Evolutionary conservation across 306 rosid genomes (phyloP).

Genomic region (Rosa chinensis): DNA sequence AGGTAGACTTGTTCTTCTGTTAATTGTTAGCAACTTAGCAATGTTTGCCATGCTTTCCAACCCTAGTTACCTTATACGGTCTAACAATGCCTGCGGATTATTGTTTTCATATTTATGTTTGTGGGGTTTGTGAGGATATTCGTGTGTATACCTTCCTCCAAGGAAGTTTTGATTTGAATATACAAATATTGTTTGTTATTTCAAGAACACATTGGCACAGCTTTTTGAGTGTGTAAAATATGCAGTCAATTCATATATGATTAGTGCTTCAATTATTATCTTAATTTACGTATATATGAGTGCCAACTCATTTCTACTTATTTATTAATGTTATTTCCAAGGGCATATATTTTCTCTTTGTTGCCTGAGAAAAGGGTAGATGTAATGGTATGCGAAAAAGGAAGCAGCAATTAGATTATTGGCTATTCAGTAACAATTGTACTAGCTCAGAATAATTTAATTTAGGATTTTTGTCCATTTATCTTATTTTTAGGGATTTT

Average conservation of each 20-base stretch:
- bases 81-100: background rate
- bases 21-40: background rate
- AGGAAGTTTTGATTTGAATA: constrained; percentile 23
- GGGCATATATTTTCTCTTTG: constrained; percentile 24
- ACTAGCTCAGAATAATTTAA: background rate
- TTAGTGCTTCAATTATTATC: constrained; percentile 29
- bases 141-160: constrained; percentile 11
- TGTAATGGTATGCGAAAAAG: constrained; percentile 36
- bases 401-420: constrained; percentile 22
- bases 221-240: constrained; percentile 37
- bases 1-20: constrained; percentile 22
- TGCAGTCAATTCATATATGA: constrained; percentile 43
- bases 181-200: constrained; percentile 29
- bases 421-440: background rate
- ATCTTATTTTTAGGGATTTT: too few species aligned
- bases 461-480: background rate
- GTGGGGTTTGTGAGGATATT: constrained; percentile 14
- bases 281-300: constrained; percentile 6
- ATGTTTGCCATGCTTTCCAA: background rate
- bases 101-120: background rate
- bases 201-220: constrained; percentile 43
- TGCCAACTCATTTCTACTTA: constrained; percentile 41
- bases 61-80: background rate
- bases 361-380: constrained; percentile 34
- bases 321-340: constrained; percentile 28